Evolutionary conservation across 2,329 filamentous ascomycete species (phyloP).

Genomic region (Bipolaris cookei): DNA sequence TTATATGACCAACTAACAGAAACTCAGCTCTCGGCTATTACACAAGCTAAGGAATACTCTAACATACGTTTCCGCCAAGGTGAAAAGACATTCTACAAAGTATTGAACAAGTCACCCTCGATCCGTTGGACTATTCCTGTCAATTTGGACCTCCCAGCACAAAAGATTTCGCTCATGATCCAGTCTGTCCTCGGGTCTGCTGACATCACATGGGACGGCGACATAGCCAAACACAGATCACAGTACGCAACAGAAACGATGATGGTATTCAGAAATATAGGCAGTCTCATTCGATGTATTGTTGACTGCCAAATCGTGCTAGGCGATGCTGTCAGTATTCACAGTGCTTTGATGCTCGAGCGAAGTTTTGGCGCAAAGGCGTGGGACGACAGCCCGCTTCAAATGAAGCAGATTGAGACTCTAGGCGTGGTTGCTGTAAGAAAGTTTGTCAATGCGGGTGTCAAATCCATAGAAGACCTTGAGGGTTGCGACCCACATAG

Average conservation of each 20-base stretch:
- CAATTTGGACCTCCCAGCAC: conserved; percentile 67
- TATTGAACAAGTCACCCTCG: conserved; percentile 71
- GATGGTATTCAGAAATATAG: conserved; percentile 70
- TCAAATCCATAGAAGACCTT: conserved; percentile 75
- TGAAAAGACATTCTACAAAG: conserved; percentile 73
- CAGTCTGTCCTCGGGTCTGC: conserved; percentile 74
- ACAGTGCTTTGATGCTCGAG: conserved; percentile 76
- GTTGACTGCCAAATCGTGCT: conserved; percentile 71
- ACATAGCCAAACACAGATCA: conserved; percentile 60
- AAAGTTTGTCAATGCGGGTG: conserved; percentile 73
- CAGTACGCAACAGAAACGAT: conserved; percentile 67
- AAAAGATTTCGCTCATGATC: conserved; percentile 80
- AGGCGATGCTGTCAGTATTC: conserved; percentile 70
- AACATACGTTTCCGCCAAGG: conserved; percentile 73
- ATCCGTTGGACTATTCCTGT: conserved; percentile 76
- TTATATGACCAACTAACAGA: conserved; percentile 7
- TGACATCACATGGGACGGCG: conserved; percentile 62
- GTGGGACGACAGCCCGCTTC: conserved; percentile 83
- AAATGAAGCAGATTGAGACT: conserved; percentile 81
- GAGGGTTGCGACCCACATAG: conserved; percentile 69
- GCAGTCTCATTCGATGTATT: conserved; percentile 74
- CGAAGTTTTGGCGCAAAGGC: conserved; percentile 75
- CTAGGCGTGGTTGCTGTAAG: conserved; percentile 78
- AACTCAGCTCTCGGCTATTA: conserved; percentile 67
- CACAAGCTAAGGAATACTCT: conserved; percentile 73